phyloP scores from a whole-genome alignment of 805 yeast species.

The Clavispora fructus region DNA sequence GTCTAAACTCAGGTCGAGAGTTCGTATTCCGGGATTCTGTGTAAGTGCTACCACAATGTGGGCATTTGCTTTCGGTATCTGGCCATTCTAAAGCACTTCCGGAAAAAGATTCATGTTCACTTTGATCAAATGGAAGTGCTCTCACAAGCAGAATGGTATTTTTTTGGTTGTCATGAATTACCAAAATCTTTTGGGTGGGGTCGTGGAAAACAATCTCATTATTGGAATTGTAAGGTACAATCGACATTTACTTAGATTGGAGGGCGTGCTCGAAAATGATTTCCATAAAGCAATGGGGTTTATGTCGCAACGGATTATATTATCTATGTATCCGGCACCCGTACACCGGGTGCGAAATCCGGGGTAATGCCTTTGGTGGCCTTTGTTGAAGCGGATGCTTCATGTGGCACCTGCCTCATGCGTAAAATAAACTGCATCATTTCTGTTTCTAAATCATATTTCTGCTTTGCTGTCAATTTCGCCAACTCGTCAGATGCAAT shows the following conservation, averaged over 20 bases:
- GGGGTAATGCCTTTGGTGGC: not conserved
- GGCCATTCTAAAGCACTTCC: not conserved
- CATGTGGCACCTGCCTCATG: conserved; percentile 15
- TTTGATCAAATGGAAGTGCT: not conserved
- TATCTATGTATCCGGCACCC: not conserved
- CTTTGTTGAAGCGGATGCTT: not conserved
- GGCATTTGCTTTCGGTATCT: not conserved
- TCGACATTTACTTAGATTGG: conserved; percentile 22
- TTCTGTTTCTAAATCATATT: conserved; percentile 26
- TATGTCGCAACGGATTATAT: not conserved
- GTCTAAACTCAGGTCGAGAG: not conserved
- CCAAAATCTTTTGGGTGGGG: conserved; percentile 29
- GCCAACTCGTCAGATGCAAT: conserved; percentile 11
- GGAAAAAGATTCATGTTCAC: not conserved
- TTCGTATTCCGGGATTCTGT: not conserved
- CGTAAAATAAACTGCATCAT: conserved; percentile 31
- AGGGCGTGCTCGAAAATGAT: too few species aligned
- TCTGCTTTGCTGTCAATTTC: conserved; percentile 13
- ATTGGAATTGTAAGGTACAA: conserved; percentile 31
- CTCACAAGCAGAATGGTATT: conserved; percentile 14
- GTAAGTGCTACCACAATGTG: not conserved
- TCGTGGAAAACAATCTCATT: conserved; percentile 32
- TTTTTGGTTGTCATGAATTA: conserved; percentile 28
- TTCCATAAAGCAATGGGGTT: too few species aligned
- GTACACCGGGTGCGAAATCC: conserved; percentile 2